These are phyloP conservation scores for Microstroma glucosiphilum DNA, from an alignment of 1,284 basidiomycete genomes.

Conservation along the genomic window DNA sequence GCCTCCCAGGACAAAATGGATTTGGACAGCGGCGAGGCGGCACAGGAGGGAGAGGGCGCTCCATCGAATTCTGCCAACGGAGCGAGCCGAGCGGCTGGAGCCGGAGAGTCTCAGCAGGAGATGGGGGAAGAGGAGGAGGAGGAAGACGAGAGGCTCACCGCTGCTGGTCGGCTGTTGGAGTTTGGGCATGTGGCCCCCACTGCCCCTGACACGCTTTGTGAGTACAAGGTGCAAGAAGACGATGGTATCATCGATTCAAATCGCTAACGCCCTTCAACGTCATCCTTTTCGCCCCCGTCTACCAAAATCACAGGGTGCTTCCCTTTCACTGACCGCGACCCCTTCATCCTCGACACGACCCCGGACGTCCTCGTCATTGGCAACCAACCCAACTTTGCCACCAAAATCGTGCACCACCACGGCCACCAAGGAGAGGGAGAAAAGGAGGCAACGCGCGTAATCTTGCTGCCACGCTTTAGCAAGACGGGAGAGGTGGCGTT, in stretches of 20 bases:
- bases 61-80: slow-evolving; percentile 32
- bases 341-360: slow-evolving; percentile 75
- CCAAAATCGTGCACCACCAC: not conserved
- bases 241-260: too few species aligned
- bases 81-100: not conserved
- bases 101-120: slow-evolving; percentile 2
- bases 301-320: slow-evolving; percentile 67
- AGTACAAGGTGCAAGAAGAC: slow-evolving; percentile 22
- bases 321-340: slow-evolving; percentile 80
- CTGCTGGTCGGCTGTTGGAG: slow-evolving; percentile 72
- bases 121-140: slow-evolving; percentile 16
- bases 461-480: not conserved
- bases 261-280: too few species aligned
- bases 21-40: not conserved
- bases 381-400: slow-evolving; percentile 63
- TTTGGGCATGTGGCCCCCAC: slow-evolving; percentile 97
- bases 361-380: slow-evolving; percentile 91
- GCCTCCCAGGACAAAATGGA: not conserved
- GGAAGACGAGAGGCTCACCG: slow-evolving; percentile 46
- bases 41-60: not conserved
- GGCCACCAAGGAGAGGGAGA: not conserved
- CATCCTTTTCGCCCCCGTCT: not conserved
- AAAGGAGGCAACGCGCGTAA: not conserved
- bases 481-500: slow-evolving; percentile 2
- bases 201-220: slow-evolving; percentile 88